Conservation (phyloP, 2,329 filamentous ascomycete species). For the Trichoderma breve region DNA sequence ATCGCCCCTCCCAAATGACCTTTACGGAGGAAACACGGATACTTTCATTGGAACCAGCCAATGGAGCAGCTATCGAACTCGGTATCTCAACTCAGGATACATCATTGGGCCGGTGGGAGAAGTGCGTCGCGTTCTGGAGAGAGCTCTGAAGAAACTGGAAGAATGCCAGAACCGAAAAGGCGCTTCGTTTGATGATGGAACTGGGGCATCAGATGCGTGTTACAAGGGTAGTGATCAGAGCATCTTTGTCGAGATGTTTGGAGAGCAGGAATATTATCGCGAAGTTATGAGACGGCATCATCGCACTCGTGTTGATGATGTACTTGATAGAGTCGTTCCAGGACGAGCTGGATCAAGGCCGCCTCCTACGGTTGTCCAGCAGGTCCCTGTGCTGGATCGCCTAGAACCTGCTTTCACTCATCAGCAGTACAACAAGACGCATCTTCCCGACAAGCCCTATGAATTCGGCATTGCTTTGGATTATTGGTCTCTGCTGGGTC, state of each 20-base stretch:
- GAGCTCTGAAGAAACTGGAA: slow-evolving; percentile 26
- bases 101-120: slow-evolving; percentile 29
- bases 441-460: slow-evolving; percentile 24
- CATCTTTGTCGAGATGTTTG: slow-evolving; percentile 32
- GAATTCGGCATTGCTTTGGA: slow-evolving; percentile 32
- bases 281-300: slow-evolving; percentile 31
- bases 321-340: slow-evolving; percentile 26
- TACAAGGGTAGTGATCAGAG: slow-evolving; percentile 31
- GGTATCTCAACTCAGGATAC: slow-evolving; percentile 30
- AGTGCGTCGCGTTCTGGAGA: slow-evolving; percentile 26
- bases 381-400: slow-evolving; percentile 23
- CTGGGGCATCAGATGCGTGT: slow-evolving; percentile 22
- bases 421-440: slow-evolving; percentile 23
- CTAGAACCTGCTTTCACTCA: slow-evolving; percentile 30
- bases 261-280: slow-evolving; percentile 32
- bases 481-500: slow-evolving; percentile 30
- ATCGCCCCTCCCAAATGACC: slow-evolving; percentile 28
- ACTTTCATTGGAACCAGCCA: slow-evolving; percentile 23
- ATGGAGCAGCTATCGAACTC: slow-evolving; percentile 26
- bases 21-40: slow-evolving; percentile 28
- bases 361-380: slow-evolving; percentile 22
- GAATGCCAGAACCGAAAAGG: slow-evolving; percentile 22
- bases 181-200: slow-evolving; percentile 22
- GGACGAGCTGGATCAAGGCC: slow-evolving; percentile 26
- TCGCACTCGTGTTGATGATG: slow-evolving; percentile 23